Base-by-base conservation (phyloP, 441 rosid species). In the Dalechampia spathulata region DNA sequence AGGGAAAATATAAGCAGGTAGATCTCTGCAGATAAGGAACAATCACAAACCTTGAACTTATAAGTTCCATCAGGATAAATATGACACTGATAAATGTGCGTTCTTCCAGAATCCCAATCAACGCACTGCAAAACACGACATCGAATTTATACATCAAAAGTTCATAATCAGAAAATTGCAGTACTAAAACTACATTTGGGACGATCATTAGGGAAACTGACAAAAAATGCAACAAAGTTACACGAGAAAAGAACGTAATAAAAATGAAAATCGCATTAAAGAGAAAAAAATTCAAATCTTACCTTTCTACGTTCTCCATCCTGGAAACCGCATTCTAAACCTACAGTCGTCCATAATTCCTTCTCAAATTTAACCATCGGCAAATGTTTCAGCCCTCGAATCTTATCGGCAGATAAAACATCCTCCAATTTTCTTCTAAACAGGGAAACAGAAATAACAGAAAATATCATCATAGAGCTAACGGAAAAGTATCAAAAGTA, bases 31-130 rank as follows among this genome's bases (percentile, higher is more conserved):
- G n/a, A n/a, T n/a, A 41, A 62, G 59, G 41, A 21, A 69, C 49
- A 66, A 64, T 47, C 22, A 49, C 61, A 47, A 65, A 87, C 95
- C 94, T 87, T 85, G 72, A 87, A 83, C 55, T 61, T 69, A 53
- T 20, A 73, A 48, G 61, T 72, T 12, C 86, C 82, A 46, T 73
- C 53, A 0, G 45, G 23, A 52, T 66, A 60, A 50, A 85, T 82
- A 58, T 80, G 66, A 42, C 96, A 87, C 2, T 74, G 83, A 53
- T 87, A 87, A 36, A 57, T 26, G 38, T 65, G 77, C 1, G 87
- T 70, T 58, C 52, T 74, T 14, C 63, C 78, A n/a, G 81, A 63
- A 69, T 78, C 83, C 88, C 90, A 75, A 34, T 72, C 74, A 45
- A 66, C 45, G 32, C 16, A 25, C 96, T 90, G 81, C 64, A 25